Percentiles rank a stretch among this genome's conserved stretches.
phyloP scores from a whole-genome alignment of 169 alveolate genomes.

The Plasmodium relictum region DNA sequence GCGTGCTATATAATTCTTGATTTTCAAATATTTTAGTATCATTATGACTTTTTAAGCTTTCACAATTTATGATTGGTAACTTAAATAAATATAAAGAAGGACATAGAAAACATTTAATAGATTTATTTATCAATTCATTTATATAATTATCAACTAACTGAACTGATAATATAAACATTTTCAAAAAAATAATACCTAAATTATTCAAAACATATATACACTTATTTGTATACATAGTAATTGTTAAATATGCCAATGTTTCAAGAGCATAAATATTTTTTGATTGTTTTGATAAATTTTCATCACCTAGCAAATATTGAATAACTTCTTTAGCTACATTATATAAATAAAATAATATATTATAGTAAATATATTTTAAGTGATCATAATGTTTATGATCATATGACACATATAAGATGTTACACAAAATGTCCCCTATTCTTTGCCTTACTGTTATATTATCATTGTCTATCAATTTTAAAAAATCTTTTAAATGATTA shows the following conservation, averaged over 20 bases:
- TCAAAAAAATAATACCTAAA: constrained; percentile 50
- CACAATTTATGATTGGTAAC: constrained; percentile 22
- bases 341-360: constrained; percentile 36
- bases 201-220: constrained; percentile 66
- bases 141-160: constrained; percentile 48
- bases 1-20: constrained; percentile 1
- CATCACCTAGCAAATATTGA: constrained; percentile 23
- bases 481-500: constrained; percentile 19
- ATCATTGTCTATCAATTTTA: constrained; percentile 58
- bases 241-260: constrained; percentile 63
- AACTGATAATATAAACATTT: constrained; percentile 61
- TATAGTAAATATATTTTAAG: constrained; percentile 45
- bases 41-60: neutral
- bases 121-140: constrained; percentile 49
- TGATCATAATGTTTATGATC: constrained; percentile 52
- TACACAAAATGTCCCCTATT: constrained; percentile 44
- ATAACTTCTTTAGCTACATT: constrained; percentile 21
- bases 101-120: constrained; percentile 61
- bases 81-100: constrained; percentile 66
- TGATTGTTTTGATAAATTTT: constrained; percentile 32
- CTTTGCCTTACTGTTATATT: constrained; percentile 63
- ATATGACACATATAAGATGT: constrained; percentile 39
- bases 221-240: constrained; percentile 29
- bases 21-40: neutral
- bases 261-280: constrained; percentile 51